Percentiles rank a stretch among this genome's conserved stretches.
Conservation (phyloP, 139 green algal species). For the Pseudopediastrum boryanum region DNA sequence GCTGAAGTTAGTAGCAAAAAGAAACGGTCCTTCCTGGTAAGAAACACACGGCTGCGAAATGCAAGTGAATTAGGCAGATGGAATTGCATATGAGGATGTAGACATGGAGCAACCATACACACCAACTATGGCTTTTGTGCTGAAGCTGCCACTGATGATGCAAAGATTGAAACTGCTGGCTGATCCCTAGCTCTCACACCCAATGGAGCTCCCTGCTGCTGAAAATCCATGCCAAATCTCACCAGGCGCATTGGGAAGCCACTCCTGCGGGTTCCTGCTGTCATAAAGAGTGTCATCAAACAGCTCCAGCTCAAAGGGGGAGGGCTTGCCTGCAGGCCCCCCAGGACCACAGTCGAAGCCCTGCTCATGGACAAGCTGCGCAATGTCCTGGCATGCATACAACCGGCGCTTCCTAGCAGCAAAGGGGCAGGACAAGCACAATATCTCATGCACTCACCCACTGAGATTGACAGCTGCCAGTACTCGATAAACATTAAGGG, state of each 20-base stretch:
- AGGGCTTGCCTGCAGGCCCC: background rate
- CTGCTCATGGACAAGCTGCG: constrained; percentile 47
- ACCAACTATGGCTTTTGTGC: background rate
- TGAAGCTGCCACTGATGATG: background rate
- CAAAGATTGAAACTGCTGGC: background rate
- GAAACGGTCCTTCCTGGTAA: no score
- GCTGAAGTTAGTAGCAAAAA: no score
- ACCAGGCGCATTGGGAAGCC: constrained; percentile 63
- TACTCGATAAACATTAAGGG: background rate
- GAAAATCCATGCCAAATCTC: background rate
- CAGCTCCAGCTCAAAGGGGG: constrained; percentile 50
- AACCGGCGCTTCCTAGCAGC: constrained; percentile 63
- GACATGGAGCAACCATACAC: background rate
- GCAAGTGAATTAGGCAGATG: no score
- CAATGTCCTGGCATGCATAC: constrained; percentile 66
- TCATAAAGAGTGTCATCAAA: constrained; percentile 82
- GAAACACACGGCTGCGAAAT: no score
- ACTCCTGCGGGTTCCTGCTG: constrained; percentile 56
- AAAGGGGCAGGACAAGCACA: background rate
- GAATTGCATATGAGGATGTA: background rate
- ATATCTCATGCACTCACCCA: background rate
- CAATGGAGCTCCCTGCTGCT: background rate
- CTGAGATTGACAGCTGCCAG: background rate
- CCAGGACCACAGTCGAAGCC: constrained; percentile 29
- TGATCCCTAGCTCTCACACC: background rate